These are phyloP conservation scores for Rhinocladiella mackenziei DNA, from an alignment of 2,329 filamentous ascomycete genomes.

Conservation along the genomic window DNA sequence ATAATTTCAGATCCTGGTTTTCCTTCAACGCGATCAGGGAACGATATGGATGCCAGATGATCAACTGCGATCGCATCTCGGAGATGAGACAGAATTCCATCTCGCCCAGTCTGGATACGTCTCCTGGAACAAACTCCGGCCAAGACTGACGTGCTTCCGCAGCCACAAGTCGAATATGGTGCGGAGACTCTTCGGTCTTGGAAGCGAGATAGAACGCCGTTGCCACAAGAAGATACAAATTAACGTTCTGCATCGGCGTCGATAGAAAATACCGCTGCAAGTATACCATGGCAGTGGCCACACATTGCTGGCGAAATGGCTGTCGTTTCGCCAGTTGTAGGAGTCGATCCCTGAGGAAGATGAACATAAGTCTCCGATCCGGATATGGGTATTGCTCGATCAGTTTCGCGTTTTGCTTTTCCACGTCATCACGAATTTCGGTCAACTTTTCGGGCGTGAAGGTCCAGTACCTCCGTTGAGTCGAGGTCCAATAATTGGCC, in stretches of 20 bases:
- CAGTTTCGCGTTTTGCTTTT: slow-evolving; percentile 65
- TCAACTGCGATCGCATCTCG: slow-evolving; percentile 84
- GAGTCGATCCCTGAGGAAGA: slow-evolving; percentile 88
- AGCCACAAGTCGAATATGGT: slow-evolving; percentile 88
- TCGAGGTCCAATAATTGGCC: slow-evolving; percentile 95
- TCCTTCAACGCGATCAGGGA: slow-evolving; percentile 62
- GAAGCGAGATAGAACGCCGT: slow-evolving; percentile 92
- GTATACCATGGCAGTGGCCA: slow-evolving; percentile 93
- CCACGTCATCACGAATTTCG: slow-evolving; percentile 69
- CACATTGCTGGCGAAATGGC: slow-evolving; percentile 79
- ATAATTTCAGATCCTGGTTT: slow-evolving; percentile 60
- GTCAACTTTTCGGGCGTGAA: slow-evolving; percentile 79
- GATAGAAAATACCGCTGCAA: slow-evolving; percentile 89
- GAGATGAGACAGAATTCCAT: slow-evolving; percentile 92
- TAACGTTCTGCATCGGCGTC: slow-evolving; percentile 86
- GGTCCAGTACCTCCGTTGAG: slow-evolving; percentile 84
- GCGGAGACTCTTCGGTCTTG: slow-evolving; percentile 96
- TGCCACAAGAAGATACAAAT: slow-evolving; percentile 87
- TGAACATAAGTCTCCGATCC: slow-evolving; percentile 74
- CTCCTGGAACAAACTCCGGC: slow-evolving; percentile 72
- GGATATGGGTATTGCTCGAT: slow-evolving; percentile 78
- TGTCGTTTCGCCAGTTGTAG: slow-evolving; percentile 79
- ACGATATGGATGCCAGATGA: slow-evolving; percentile 86
- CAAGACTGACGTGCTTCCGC: slow-evolving; percentile 80
- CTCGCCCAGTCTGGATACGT: slow-evolving; percentile 82